Percentiles rank a stretch among this genome's conserved stretches.
Conservation (phyloP, 192 early-diverging fungal species). For the Coemansia sp. region DNA sequence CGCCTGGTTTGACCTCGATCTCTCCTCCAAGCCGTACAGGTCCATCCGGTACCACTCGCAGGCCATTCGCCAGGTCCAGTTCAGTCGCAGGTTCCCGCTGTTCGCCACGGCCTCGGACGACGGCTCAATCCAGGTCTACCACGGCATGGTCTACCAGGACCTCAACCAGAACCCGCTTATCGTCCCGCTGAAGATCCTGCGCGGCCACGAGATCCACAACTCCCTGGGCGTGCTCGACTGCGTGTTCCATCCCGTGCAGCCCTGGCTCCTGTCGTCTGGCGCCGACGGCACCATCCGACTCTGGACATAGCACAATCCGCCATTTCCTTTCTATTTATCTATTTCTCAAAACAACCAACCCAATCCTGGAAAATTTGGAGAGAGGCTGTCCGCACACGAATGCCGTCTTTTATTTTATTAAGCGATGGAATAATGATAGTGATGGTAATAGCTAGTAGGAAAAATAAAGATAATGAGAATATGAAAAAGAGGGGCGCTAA, state of each 20-base stretch:
- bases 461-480: background rate
- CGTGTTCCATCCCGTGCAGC: conserved; percentile 95
- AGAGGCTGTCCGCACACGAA: no score
- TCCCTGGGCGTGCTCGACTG: conserved; percentile 76
- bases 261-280: conserved; percentile 93
- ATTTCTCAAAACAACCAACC: no score
- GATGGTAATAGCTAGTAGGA: background rate
- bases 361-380: no score
- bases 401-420: no score
- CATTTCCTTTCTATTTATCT: background rate
- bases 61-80: conserved; percentile 87
- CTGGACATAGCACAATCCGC: conserved; percentile 62
- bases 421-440: background rate
- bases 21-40: conserved; percentile 90
- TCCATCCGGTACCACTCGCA: conserved; percentile 85
- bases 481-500: background rate
- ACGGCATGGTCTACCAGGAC: conserved; percentile 97
- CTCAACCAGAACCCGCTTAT: conserved; percentile 96
- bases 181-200: conserved; percentile 95
- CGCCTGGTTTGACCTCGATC: conserved; percentile 97
- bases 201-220: conserved; percentile 73
- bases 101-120: conserved; percentile 94
- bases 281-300: conserved; percentile 88
- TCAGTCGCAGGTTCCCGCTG: conserved; percentile 85
- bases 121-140: conserved; percentile 92